These are phyloP conservation scores for Coniella lustricola DNA, from an alignment of 2,329 filamentous ascomycete species.

Conservation along the genomic window DNA sequence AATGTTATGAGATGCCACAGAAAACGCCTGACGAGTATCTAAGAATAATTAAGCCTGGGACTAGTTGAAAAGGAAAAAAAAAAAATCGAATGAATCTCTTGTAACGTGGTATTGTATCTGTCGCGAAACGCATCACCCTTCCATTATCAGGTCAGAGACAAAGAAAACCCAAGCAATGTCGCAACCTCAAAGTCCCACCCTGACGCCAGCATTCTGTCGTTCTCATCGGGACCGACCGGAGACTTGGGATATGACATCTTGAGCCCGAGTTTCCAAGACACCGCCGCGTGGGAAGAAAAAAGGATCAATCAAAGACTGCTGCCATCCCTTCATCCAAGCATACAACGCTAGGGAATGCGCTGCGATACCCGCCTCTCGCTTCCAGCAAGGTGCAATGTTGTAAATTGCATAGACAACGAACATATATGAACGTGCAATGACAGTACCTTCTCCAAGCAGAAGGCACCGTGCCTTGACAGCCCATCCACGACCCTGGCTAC, in stretches of 20 bases:
- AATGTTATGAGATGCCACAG: too few relatives aligned
- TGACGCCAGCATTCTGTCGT: conserved; percentile 12
- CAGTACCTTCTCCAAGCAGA: too few relatives aligned
- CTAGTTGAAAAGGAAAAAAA: not conserved
- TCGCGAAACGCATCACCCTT: not conserved
- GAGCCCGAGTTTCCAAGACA: conserved; percentile 20
- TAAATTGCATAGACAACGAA: not conserved
- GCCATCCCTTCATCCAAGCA: conserved; percentile 21
- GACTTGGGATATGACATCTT: conserved; percentile 5
- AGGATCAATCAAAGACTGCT: conserved; percentile 27
- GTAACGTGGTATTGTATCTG: conserved; percentile 4
- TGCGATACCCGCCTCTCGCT: conserved; percentile 17
- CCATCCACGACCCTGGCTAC: too few relatives aligned
- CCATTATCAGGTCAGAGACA: not conserved
- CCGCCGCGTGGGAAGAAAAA: conserved; percentile 19
- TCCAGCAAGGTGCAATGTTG: not conserved
- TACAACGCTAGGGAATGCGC: conserved; percentile 22
- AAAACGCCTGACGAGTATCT: too few relatives aligned
- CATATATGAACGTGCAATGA: too few relatives aligned
- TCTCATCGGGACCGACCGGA: conserved; percentile 13
- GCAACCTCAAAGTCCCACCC: conserved; percentile 7
- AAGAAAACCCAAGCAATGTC: conserved; percentile 9
- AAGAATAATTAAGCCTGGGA: not conserved
- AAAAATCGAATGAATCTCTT: not conserved
- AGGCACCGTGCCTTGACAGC: too few relatives aligned